Base-by-base conservation (phyloP, 345 rosid species). In the Salix viminalis region DNA sequence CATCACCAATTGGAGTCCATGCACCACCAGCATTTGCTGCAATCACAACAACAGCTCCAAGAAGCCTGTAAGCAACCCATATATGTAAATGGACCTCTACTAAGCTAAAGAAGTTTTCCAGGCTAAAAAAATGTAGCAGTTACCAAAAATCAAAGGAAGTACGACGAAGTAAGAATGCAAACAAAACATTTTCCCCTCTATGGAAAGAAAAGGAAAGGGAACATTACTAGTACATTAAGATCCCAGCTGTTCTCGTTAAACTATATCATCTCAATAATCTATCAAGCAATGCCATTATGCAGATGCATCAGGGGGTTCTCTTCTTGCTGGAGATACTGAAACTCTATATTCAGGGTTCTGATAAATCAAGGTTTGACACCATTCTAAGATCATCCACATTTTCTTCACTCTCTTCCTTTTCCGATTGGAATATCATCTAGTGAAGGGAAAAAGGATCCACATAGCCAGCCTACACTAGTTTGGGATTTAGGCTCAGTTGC, bases 1-100 rank as follows among this genome's bases (percentile, higher is more conserved):
- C 99, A 87, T 95, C 97, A 75, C 99, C 97, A 54, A 91, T 95
- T n/a, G 99, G 99, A 82, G 99, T 93, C 97, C 99, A 95, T 14
- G 97, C 92, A 79, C 99, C 99, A 78, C 97, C 99, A 42, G 97
- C 97, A 80, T 93, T 95, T 77, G 97, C 99, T 75, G 99, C 97
- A 87, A 95, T 93, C 16, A 95, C 97, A 71, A 95, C 90, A 68
- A 92, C 96, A 76, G 87, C 97, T 88, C 99, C 97, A 60, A 95
- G 91, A 87, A 95, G 89, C 86, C 99, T 95, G 88, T 74, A 82
- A 73, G 72, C 26, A 37, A 68, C 37, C 30, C 65, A 67, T 76
- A 74, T 2, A 67, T 70, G 23, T 13, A 64, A 68, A 60, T 62
- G 24, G 28, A 60, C 24, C 26, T 56, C 62, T 3, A 56, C 26